Percentiles rank a stretch among this genome's conserved stretches.
Conservation (phyloP, 352 stramenopile species). For the Phytophthora podocarpi region DNA sequence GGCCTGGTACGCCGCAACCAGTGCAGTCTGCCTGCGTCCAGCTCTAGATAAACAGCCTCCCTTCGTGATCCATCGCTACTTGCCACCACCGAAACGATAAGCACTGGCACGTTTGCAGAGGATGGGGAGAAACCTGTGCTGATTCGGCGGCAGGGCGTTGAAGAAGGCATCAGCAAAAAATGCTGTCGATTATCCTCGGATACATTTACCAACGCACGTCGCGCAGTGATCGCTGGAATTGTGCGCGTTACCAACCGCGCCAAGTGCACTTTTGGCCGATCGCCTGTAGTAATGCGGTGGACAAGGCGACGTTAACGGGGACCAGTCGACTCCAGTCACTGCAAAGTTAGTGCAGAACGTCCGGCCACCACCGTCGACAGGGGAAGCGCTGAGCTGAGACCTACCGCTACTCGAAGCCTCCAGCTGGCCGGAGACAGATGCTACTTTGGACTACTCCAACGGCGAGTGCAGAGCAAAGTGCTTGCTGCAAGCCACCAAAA, state of each 20-base stretch:
- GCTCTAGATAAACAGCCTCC: slow-evolving; percentile 8
- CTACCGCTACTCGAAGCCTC: no score
- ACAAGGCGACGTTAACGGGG: slow-evolving; percentile 4
- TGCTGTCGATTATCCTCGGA: no score
- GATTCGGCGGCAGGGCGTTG: neutral
- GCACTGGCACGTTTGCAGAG: neutral
- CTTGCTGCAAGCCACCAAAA: slow-evolving; percentile 8
- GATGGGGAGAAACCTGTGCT: neutral
- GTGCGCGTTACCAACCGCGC: slow-evolving; percentile 9
- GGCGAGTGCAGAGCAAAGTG: neutral
- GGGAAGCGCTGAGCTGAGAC: slow-evolving; percentile 17
- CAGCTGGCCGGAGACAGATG: neutral
- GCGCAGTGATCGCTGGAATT: slow-evolving; percentile 3
- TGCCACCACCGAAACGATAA: slow-evolving; percentile 11
- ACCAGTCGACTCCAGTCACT: slow-evolving; percentile 2
- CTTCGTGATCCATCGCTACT: slow-evolving; percentile 10
- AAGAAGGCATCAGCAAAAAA: slow-evolving; percentile 3
- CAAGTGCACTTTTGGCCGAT: slow-evolving; percentile 4
- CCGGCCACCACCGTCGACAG: neutral
- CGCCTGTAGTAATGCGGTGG: slow-evolving; percentile 21
- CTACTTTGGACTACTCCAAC: neutral
- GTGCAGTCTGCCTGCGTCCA: no score
- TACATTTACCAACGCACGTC: neutral
- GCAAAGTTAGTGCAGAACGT: neutral
- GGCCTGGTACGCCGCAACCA: neutral